Conservation (phyloP, 768 basidiomycete genomes). For the Lentinula lateritia region DNA sequence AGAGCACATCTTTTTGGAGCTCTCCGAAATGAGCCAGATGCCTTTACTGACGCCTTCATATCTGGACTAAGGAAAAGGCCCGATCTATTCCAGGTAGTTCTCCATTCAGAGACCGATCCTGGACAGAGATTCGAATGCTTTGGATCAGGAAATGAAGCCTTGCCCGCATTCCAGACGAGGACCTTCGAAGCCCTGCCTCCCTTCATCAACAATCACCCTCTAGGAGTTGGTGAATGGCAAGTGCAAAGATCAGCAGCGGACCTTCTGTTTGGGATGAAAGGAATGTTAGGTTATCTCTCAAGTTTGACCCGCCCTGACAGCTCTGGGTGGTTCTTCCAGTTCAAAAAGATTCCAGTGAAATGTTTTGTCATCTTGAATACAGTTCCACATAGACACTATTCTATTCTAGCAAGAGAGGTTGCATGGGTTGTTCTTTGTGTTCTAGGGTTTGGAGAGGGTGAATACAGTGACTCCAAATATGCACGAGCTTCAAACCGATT, state of each 20-base stretch:
- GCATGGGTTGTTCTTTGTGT: slow-evolving; percentile 26
- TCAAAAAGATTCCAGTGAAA: slow-evolving; percentile 24
- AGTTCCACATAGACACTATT: slow-evolving; percentile 9
- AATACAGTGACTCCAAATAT: slow-evolving; percentile 12
- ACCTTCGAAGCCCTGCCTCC: slow-evolving; percentile 19
- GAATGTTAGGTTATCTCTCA: slow-evolving; percentile 10
- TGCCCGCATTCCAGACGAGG: slow-evolving; percentile 8
- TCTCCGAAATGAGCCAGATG: slow-evolving; percentile 19
- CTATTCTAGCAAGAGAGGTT: slow-evolving; percentile 13
- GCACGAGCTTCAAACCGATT: slow-evolving; percentile 13
- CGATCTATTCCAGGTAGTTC: slow-evolving; percentile 24
- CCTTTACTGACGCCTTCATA: slow-evolving; percentile 20
- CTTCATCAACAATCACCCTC: neutral
- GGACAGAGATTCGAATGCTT: slow-evolving; percentile 16
- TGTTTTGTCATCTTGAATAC: slow-evolving; percentile 24
- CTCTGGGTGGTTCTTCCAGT: slow-evolving; percentile 20
- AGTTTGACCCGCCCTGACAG: neutral
- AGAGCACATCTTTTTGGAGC: slow-evolving; percentile 26
- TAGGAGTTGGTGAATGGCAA: slow-evolving; percentile 10
- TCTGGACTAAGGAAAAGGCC: slow-evolving; percentile 22
- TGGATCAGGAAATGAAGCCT: slow-evolving; percentile 14
- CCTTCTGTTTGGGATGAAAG: slow-evolving; percentile 14
- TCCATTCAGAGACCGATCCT: slow-evolving; percentile 22
- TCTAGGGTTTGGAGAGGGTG: slow-evolving; percentile 17
- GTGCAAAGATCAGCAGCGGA: slow-evolving; percentile 4